Evolutionary conservation across 2,329 filamentous ascomycete species (phyloP).

Genomic region (Aspergillus texensis): DNA sequence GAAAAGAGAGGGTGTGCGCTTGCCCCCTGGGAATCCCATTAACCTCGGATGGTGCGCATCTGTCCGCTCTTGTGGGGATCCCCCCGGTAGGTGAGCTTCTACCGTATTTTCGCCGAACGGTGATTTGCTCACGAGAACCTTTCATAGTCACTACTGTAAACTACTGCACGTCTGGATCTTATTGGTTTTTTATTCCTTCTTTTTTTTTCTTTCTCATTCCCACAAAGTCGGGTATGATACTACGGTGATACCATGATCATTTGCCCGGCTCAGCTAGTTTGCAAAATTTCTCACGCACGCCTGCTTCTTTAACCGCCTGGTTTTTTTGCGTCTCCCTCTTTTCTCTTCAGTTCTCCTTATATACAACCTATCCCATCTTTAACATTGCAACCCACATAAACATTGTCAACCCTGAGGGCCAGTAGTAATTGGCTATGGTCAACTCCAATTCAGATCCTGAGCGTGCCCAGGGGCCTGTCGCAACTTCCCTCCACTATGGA

Average conservation of each 20-base stretch:
- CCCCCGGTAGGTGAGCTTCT: background rate
- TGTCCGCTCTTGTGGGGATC: background rate
- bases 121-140: constrained; percentile 12
- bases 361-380: background rate
- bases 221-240: constrained; percentile 1
- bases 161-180: background rate
- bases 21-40: background rate
- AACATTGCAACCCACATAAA: background rate
- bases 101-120: background rate
- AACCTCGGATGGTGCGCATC: background rate
- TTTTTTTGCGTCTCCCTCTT: constrained; percentile 1
- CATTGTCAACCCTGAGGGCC: background rate
- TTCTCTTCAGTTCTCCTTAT: background rate
- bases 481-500: constrained; percentile 20
- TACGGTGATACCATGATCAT: constrained; percentile 5
- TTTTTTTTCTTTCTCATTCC: constrained; percentile 7
- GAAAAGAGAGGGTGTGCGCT: background rate
- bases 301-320: background rate
- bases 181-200: constrained; percentile 5
- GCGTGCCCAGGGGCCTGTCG: constrained; percentile 18
- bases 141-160: background rate
- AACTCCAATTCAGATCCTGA: constrained; percentile 13
- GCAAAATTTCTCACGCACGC: constrained; percentile 6
- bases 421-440: constrained; percentile 17
- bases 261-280: constrained; percentile 7